Evolutionary conservation across 2,329 filamentous ascomycete species (phyloP).

Genomic region (Epichloe aotearoae): DNA sequence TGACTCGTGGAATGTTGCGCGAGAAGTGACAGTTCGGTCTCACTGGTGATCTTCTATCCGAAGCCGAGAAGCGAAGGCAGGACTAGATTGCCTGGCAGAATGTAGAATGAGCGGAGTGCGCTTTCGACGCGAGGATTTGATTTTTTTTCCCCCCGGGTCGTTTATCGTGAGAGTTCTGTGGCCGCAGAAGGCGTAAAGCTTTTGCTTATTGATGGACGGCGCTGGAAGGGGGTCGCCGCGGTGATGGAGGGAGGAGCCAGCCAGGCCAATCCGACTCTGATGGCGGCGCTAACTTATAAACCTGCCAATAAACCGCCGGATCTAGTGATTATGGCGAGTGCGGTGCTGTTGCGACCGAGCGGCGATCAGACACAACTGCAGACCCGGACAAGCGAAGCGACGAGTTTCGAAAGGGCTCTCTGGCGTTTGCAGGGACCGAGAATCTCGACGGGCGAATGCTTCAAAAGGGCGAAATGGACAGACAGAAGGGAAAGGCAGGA

Average conservation of each 20-base stretch:
- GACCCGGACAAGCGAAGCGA: background rate
- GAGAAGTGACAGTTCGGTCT: background rate
- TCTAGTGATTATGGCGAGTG: background rate
- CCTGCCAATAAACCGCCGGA: background rate
- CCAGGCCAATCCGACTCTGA: background rate
- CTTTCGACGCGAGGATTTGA: too few relatives aligned
- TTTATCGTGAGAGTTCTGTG: background rate
- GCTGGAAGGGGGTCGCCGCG: slow-evolving; percentile 1
- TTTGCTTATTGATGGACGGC: background rate
- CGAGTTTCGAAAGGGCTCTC: background rate
- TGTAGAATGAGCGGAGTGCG: too few relatives aligned
- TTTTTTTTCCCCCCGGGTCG: background rate
- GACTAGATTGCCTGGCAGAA: background rate
- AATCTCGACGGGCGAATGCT: background rate
- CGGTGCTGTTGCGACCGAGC: background rate
- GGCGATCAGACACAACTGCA: background rate
- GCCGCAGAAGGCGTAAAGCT: background rate
- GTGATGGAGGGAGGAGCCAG: slow-evolving; percentile 1
- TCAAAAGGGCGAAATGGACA: background rate
- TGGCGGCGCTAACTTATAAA: too few relatives aligned
- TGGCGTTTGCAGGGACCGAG: background rate
- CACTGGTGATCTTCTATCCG: background rate
- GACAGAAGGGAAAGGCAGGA: background rate
- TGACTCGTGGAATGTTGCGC: background rate
- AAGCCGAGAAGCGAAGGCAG: background rate